Base-by-base conservation (phyloP, 164 flowering plant genomes). In the Piper longum region DNA sequence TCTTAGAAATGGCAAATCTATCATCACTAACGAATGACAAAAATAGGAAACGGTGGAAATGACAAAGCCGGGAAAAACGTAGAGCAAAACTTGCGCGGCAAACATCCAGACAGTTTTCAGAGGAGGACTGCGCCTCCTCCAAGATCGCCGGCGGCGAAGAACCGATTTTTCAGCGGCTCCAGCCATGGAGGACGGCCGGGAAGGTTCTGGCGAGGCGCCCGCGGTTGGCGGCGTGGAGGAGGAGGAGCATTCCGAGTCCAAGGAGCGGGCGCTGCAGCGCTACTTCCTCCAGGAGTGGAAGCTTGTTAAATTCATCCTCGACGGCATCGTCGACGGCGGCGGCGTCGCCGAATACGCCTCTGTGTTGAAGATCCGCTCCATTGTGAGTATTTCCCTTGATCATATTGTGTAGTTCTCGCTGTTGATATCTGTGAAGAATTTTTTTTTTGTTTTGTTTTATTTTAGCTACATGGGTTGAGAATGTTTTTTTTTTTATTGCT, bases 221-320 rank as follows among this genome's bases (percentile, higher is more conserved):
- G 7, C 17, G 66, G 16, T 39, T 11, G 39, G 3, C 8, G 64
- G 57, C 1, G 43, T 18, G 39, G 17, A 61, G 63, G 95, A 82
- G 63, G 95, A 87, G 63, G 95, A 93, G 69, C 96, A 88, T 70
- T 82, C 75, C 67, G 99, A 78, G 56, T 73, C 89, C 41, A 83
- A 82, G 54, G 92, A 88, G 69, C 62, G 66, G 42, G 89, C 85
- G 13, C 72, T 93, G 0, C 89, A 82, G 68, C 82, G 79, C 48
- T 88, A 85, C 81, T 93, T 93, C 72, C 82, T 93, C 17, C 87
- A 68, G 54, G 99, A 93, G 63, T 93, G 97, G 99, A 76, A 79
- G 59, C 70, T 79, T 26, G 86, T 93, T 72, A 87, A 90, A 70
- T 85, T 91, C 44, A 78, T 90, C 59, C 78, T 93, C 36, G 80